Base-by-base conservation (phyloP, 331 rosid genomes). In the Prunus yedoensis region DNA sequence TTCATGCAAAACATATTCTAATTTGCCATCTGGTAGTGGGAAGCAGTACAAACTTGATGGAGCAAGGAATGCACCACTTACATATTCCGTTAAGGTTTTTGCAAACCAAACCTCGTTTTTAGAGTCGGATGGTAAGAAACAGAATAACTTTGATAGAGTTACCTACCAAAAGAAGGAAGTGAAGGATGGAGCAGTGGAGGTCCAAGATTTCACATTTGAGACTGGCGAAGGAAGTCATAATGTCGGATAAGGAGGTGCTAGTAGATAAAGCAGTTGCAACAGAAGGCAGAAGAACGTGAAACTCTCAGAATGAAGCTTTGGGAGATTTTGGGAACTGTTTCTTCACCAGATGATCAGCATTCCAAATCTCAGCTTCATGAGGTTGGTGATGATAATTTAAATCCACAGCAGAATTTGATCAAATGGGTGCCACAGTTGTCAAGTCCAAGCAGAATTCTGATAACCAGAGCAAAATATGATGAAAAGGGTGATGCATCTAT, bases 281-380 rank as follows among this genome's bases (percentile, higher is more conserved):
- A 66, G 91, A 82, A 81, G 81, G 75, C 74, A 77, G 77, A 57
- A 77, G 83, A 76, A 92, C 97, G n/a, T 25, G 97, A 87, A 71
- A 23, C 23, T 23, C 86, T 95, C 85, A 92, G 87, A 84, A 78
- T 78, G 91, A 95, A 87, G 84, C 99, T 95, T 51, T 81, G 91
- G 83, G 91, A 92, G 83, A 90, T 95, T 84, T 58, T 95, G 79
- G 96, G 90, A 77, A 80, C 91, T 50, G 77, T 81, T 78, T 76
- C 95, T 84, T 82, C 89, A 50, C 90, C 92, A 54, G 84, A 86
- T 65, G 75, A 68, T 54, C 82, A 80, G 74, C 66, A 47, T 70
- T 70, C 85, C 28, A 80, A 80, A 73, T 87, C 91, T 83, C 85
- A 68, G 54, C 73, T 80, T 46, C 77, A 10, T 56, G 87, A 78